Base-by-base conservation (phyloP, 257 asterid species). In the Rauvolfia tetraphylla region DNA sequence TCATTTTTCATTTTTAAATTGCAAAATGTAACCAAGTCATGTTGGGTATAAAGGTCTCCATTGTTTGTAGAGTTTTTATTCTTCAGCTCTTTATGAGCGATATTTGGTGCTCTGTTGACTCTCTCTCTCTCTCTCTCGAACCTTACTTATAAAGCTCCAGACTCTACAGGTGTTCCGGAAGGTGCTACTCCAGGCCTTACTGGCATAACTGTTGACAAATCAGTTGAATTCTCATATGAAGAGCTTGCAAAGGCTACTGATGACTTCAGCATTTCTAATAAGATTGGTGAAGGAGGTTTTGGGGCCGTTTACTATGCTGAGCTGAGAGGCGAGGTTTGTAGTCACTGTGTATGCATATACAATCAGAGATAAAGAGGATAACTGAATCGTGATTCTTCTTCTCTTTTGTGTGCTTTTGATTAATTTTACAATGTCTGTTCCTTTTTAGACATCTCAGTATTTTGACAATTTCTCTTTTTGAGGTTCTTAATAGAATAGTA, bases 281-380 rank as follows among this genome's bases (percentile, higher is more conserved):
- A 95, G 91, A 95, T 95, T 48, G 98, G 98, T 74, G 82, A 92
- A 86, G 98, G 98, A 79, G 98, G 98, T 73, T 95, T 95, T 82
- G 98, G 98, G 48, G 86, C 96, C 22, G 98, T 94, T 81, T 94
- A 92, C 85, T 93, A 92, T 79, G 98, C 98, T 23, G 98, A 90
- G 90, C 98, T 94, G 84, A 89, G 98, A 86, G 98, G 98, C 82
- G 98, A 94, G 92, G 98, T 91, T 81, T 80, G 96, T 84, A 51
- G 44, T 74, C 42, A 57, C 71, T 75, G 22, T 39, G 54, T 73
- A 61, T 27, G 63, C 39, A 49, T 51, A 25, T 46, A 36, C 23
- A 48, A 62, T 27, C 9, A 8, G 17, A 7, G 38, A n/a, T 13
- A 56, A 38, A 39, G 61, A 65, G 41, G 18, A 22, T 48, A 15